A percentile compares a stretch with the other conserved stretches of the same genome.
phyloP scores from a whole-genome alignment of 345 rosid species.

The Euphorbia tirucalli region DNA sequence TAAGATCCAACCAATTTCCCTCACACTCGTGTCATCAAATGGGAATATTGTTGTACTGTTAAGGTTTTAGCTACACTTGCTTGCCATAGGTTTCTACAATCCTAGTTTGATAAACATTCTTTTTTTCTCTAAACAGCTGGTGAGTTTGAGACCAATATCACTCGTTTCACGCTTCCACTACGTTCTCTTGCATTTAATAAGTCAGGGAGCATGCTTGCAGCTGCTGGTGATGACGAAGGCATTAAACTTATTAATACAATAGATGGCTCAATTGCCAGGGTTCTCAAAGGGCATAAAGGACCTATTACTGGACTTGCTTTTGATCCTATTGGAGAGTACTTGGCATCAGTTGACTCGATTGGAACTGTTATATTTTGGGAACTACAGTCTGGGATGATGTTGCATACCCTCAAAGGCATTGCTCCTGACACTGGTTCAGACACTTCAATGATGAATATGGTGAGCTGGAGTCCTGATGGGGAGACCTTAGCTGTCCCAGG shows the following conservation, averaged over 20 bases:
- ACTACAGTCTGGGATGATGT: constrained; percentile 59
- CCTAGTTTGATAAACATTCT: constrained; percentile 1
- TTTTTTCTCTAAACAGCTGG: constrained; percentile 50
- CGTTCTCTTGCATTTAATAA: constrained; percentile 79
- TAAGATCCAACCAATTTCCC: background rate
- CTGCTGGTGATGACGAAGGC: constrained; percentile 98
- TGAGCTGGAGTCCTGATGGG: constrained; percentile 97
- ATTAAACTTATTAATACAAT: constrained; percentile 85
- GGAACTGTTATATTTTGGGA: constrained; percentile 91
- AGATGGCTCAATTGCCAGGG: constrained; percentile 91
- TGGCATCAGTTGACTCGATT: constrained; percentile 77
- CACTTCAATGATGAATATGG: constrained; percentile 53
- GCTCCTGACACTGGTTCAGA: constrained; percentile 66
- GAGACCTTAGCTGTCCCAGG: constrained; percentile 85
- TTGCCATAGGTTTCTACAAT: background rate
- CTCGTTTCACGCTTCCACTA: constrained; percentile 90
- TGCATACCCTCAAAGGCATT: constrained; percentile 60
- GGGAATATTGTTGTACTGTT: background rate
- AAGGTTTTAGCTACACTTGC: background rate
- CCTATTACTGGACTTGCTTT: constrained; percentile 83
- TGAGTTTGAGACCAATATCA: constrained; percentile 84
- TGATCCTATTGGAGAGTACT: constrained; percentile 70
- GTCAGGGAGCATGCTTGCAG: constrained; percentile 86
- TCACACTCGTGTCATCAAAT: background rate
- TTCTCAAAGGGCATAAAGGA: constrained; percentile 83